Base-by-base conservation (phyloP, 2,329 filamentous ascomycete species). In the Coniella vitis region DNA sequence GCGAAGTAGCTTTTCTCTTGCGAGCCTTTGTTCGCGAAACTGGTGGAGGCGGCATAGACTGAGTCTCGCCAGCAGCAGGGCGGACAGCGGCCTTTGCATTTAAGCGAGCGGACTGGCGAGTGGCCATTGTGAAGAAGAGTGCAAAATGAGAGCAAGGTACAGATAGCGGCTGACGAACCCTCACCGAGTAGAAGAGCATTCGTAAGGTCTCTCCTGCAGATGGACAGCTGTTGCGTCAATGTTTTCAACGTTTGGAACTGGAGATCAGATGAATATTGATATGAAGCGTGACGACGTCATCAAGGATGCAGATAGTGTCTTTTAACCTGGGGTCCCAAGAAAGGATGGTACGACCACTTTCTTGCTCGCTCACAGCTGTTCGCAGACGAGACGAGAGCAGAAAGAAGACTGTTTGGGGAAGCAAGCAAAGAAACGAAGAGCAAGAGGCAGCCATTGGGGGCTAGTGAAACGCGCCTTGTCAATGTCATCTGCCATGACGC, bases 101-200 rank as follows among this genome's bases (percentile, higher is more conserved):
- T 21, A 76, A 63, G 35, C 73, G 69, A 10, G 70, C 65, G 3
- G 65, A 67, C 43, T 62, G 56, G 4, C 65, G 59, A 16, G 62
- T 49, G 44, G 60, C 54, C 64, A 66, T 66, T 17, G 31, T 49
- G 17, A 7, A 25, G 4, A 36, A 25, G 4, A 36, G 17, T 16
- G 38, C 45, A 14, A 25, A 34, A 9, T 34, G 47, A 37, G 2
- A 14, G 10, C 29, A 3, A 20, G 12, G 34, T 38, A 13, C 25
- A 10, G 10, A 29, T 5, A 10, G 25, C 25, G 25, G 5, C 10
- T 10, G 25, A 29, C 5, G 10, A 10, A 29, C 5, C 25, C 25
- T 5, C 25, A 10, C n/a, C n/a, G n/a, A n/a, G n/a, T n/a, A n/a
- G n/a, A n/a, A n/a, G n/a, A n/a, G n/a, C n/a, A n/a, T n/a, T n/a